These are phyloP conservation scores for Phytophthora cajani DNA, from an alignment of 352 stramenopile species.

Conservation along the genomic window DNA sequence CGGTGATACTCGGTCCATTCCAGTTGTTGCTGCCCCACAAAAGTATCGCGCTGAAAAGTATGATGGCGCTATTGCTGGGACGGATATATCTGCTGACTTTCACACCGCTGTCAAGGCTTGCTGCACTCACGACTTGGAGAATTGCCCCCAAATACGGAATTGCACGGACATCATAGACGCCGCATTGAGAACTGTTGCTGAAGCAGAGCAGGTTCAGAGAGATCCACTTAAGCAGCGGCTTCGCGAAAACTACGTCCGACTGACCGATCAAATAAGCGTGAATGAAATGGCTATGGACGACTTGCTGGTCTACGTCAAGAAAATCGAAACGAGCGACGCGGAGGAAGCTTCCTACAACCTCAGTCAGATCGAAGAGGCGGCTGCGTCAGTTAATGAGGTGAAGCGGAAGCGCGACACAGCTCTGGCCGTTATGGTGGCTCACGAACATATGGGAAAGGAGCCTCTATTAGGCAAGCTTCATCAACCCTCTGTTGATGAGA, in stretches of 20 bases:
- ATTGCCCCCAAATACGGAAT: background rate
- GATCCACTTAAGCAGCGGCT: background rate
- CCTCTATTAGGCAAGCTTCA: background rate
- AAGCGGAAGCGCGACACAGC: background rate
- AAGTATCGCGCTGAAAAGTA: background rate
- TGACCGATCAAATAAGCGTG: constrained; percentile 4
- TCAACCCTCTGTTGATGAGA: background rate
- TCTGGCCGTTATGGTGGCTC: background rate
- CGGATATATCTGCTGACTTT: background rate
- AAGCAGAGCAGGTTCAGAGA: background rate
- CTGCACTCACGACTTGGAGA: background rate
- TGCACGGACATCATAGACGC: background rate
- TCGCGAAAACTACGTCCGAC: constrained; percentile 7
- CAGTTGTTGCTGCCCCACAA: background rate
- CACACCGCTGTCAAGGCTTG: background rate
- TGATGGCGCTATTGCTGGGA: background rate
- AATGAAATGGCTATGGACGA: constrained; percentile 8
- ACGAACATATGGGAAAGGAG: background rate
- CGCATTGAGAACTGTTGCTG: background rate
- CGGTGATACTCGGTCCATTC: background rate
- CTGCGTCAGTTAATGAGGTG: background rate
- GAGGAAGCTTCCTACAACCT: background rate
- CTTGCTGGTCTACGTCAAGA: constrained; percentile 1
- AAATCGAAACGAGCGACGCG: background rate
- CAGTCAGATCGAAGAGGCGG: background rate